Evolutionary conservation across 2,329 filamentous ascomycete genomes (phyloP).

Genomic region (Diaporthe eres): DNA sequence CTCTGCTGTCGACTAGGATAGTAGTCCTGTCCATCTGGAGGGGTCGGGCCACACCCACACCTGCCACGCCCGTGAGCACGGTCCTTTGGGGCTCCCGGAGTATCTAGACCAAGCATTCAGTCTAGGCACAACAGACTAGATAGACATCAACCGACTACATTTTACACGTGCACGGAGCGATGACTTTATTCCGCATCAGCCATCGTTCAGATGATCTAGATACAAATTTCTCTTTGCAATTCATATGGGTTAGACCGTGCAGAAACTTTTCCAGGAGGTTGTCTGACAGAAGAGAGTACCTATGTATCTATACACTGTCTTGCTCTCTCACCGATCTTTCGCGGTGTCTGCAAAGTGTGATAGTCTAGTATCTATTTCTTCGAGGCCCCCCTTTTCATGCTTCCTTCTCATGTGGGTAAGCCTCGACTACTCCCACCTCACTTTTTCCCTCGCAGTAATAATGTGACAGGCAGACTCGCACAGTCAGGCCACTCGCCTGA

Average conservation of each 20-base stretch:
- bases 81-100: neutral
- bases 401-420: conserved; percentile 28
- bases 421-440: neutral
- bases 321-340: conserved; percentile 14
- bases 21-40: neutral
- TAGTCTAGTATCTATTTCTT: neutral
- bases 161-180: neutral
- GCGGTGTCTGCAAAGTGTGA: neutral
- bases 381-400: conserved; percentile 1
- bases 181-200: neutral
- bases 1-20: neutral
- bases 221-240: neutral
- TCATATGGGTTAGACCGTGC: neutral
- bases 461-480: neutral
- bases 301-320: too few species aligned
- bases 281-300: neutral
- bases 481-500: neutral
- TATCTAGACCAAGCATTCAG: neutral
- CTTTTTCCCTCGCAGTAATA: neutral
- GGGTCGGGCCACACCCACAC: neutral
- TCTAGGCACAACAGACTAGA: neutral
- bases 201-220: neutral
- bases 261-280: neutral
- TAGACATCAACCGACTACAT: neutral
- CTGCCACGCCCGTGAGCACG: conserved; percentile 12